These are phyloP conservation scores for Bifiguratus adelaidae DNA, from an alignment of 192 early-diverging fungal species.

Conservation along the genomic window DNA sequence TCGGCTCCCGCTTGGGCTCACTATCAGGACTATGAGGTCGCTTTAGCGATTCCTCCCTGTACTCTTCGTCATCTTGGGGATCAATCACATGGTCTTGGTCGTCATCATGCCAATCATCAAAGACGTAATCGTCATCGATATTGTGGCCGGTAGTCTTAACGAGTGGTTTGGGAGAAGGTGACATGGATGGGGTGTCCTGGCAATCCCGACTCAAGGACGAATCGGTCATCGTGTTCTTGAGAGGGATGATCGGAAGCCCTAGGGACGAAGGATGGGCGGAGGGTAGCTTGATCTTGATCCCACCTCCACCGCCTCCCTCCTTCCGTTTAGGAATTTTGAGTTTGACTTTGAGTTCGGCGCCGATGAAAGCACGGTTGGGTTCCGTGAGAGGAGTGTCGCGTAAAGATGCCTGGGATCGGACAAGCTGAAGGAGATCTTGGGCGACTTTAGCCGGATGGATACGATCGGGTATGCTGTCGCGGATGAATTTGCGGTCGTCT, in stretches of 20 bases:
- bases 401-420: background rate
- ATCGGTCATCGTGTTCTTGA: background rate
- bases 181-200: background rate
- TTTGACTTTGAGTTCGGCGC: background rate
- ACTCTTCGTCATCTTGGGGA: conserved; percentile 1
- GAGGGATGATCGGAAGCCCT: background rate
- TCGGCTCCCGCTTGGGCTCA: background rate
- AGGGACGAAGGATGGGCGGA: background rate
- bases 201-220: background rate
- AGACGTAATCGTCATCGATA: background rate
- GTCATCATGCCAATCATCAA: background rate
- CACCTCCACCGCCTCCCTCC: background rate
- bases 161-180: background rate
- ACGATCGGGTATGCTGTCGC: background rate
- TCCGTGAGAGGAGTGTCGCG: background rate
- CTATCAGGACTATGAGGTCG: background rate
- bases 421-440: no score
- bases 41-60: conserved; percentile 9
- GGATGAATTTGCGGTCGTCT: background rate
- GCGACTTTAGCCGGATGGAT: no score
- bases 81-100: conserved; percentile 4
- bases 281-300: conserved; percentile 1
- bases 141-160: background rate
- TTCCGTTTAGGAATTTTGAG: background rate
- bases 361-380: background rate